Evolutionary conservation across 495 filamentous ascomycete species (phyloP), one percentile per base, ranked within the genome.

Genomic region (Neurospora sp.): DNA sequence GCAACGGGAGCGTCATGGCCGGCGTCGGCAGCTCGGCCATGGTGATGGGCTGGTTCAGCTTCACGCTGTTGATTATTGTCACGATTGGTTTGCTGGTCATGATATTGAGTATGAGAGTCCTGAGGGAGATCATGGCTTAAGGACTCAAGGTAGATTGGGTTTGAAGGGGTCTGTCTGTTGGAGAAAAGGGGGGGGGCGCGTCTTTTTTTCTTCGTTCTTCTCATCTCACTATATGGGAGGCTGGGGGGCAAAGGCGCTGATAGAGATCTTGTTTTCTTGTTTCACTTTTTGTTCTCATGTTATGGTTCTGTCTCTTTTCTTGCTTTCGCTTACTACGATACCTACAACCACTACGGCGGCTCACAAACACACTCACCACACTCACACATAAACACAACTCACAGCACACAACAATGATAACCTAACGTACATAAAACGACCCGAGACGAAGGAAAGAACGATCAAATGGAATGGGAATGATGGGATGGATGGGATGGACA

Each of bases 21-120:
- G 95, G 95, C 16, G 94, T 98, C 46, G 95, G 95, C 3, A 92
- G 92, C 6, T 92, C 90, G 4, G 95, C 95, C 11, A 98, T 98
- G 93, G 92, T 98, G 39, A 86, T 98, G 77, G 95, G 95, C 37
- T 98, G 95, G 95, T 98, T 98, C 81, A 92, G 93, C 16, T 98
- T 98, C 78, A 92, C 91, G 40, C 79, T 98, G 73, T 85, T 98
- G 75, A 95, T 98, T 72, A 90, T 98, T 41, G 94, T 97, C 39
- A 97, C 95, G 20, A 96, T 98, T 79, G 95, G 95, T 35, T 81
- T 98, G 81, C 85, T 98, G 44, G 91, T 98, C 76, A 98, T 98
- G 95, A 96, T 97, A 75, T 83, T 97, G 80, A 97, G 93, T 83
- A 93, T 97, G 76, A 87, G 88, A 40, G 84, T 96, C 39, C 82